Conservation (phyloP, 2,329 filamentous ascomycete species). For the Trichocomaceae sp. region DNA sequence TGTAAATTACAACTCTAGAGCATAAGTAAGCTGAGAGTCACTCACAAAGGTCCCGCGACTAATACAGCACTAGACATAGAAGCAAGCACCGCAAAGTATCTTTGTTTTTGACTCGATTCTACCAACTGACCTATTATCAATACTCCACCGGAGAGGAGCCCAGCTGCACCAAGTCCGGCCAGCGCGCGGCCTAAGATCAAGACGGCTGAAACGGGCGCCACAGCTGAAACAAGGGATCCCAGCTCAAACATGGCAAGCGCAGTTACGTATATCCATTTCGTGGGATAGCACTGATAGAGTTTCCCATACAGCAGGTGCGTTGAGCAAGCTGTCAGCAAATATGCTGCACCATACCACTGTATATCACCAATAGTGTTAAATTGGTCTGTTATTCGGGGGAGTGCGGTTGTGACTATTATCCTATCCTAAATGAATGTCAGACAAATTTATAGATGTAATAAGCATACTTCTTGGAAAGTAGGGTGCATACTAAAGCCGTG, state of each 20-base stretch:
- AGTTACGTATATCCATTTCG: conserved; percentile 30
- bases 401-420: conserved; percentile 35
- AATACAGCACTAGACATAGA: conserved; percentile 29
- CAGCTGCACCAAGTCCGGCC: conserved; percentile 27
- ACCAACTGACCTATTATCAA: conserved; percentile 27
- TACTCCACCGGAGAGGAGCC: conserved; percentile 22
- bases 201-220: conserved; percentile 23
- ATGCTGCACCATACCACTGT: conserved; percentile 39
- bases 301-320: conserved; percentile 33
- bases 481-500: neutral
- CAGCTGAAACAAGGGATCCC: conserved; percentile 29
- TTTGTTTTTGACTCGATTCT: conserved; percentile 25
- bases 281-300: conserved; percentile 29
- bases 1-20: neutral
- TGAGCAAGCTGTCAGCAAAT: conserved; percentile 31
- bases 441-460: neutral
- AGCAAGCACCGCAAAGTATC: conserved; percentile 29
- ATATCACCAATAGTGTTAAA: conserved; percentile 38
- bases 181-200: conserved; percentile 32
- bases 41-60: conserved; percentile 26
- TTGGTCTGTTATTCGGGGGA: conserved; percentile 37
- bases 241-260: conserved; percentile 32
- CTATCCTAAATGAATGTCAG: conserved; percentile 15
- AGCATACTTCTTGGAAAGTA: neutral
- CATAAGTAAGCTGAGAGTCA: neutral